Conservation (phyloP, 345 rosid genomes). For the Alliaria petiolata region DNA sequence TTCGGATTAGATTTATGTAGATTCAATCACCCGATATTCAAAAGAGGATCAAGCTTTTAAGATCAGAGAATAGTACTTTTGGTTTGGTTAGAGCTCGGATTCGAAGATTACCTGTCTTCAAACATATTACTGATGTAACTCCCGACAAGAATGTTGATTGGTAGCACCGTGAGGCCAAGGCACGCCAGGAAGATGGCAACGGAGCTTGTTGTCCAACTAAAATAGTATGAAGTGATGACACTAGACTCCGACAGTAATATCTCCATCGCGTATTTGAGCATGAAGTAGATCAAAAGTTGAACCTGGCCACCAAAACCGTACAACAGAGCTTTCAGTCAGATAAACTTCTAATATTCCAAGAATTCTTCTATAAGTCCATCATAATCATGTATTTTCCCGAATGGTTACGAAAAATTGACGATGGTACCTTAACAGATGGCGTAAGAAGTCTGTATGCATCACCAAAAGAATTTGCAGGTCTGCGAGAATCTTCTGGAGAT, state of each 20-base stretch:
- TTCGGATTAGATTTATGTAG: not conserved
- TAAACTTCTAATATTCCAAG: not conserved
- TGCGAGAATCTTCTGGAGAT: conserved; percentile 53
- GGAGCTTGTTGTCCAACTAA: conserved; percentile 70
- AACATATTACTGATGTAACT: conserved; percentile 98
- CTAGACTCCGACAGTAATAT: conserved; percentile 91
- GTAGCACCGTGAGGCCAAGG: conserved; percentile 94
- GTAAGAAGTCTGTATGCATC: conserved; percentile 91
- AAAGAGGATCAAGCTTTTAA: not conserved
- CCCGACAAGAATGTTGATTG: conserved; percentile 82
- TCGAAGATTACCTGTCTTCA: conserved; percentile 73
- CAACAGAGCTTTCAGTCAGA: not conserved
- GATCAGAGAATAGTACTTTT: not conserved
- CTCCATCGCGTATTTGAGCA: conserved; percentile 97
- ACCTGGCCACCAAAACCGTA: conserved; percentile 46
- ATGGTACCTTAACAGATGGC: conserved; percentile 84
- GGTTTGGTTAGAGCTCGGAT: not conserved
- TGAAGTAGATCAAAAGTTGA: conserved; percentile 94
- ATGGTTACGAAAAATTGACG: not conserved
- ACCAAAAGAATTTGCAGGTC: conserved; percentile 62
- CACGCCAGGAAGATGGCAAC: conserved; percentile 91
- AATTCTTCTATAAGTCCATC: not conserved
- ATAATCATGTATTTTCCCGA: not conserved
- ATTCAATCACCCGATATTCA: not conserved
- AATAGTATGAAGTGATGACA: conserved; percentile 84